Evolutionary conservation across 495 filamentous ascomycete species (phyloP).

Genomic region (Podospora conica): DNA sequence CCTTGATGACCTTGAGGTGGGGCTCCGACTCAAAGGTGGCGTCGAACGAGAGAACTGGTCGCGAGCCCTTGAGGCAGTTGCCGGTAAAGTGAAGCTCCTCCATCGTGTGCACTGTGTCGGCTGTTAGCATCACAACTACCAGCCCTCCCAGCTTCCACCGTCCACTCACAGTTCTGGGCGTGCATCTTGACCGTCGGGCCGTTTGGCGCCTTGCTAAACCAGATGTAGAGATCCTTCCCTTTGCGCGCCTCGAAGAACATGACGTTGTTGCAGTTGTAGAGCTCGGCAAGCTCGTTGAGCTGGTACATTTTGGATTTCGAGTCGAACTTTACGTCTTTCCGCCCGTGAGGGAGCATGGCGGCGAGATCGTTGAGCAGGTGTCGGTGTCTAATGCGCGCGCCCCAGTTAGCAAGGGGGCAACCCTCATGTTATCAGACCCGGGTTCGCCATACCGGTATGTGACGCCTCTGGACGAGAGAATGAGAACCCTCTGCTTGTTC

Average conservation of each 20-base stretch:
- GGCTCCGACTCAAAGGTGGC: slow-evolving; percentile 70
- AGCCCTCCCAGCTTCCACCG: neutral
- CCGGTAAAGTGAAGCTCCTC: slow-evolving; percentile 93
- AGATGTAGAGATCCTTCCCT: slow-evolving; percentile 88
- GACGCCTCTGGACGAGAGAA: slow-evolving; percentile 82
- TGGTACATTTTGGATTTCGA: slow-evolving; percentile 91
- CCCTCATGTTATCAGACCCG: neutral
- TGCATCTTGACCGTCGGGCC: slow-evolving; percentile 89
- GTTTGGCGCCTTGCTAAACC: slow-evolving; percentile 91
- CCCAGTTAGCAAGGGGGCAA: slow-evolving; percentile 1
- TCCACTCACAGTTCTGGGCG: slow-evolving; percentile 53
- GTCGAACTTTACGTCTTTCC: slow-evolving; percentile 94
- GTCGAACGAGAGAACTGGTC: slow-evolving; percentile 95
- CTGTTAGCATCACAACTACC: slow-evolving; percentile 7
- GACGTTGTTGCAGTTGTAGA: slow-evolving; percentile 98
- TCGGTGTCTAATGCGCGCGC: slow-evolving; percentile 61
- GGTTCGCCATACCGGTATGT: slow-evolving; percentile 63
- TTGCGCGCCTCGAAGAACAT: slow-evolving; percentile 96
- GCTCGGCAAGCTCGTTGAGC: slow-evolving; percentile 91
- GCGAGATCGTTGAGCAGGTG: slow-evolving; percentile 90
- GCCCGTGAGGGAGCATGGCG: slow-evolving; percentile 78
- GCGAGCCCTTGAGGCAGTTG: slow-evolving; percentile 90
- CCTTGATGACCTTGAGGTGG: slow-evolving; percentile 67
- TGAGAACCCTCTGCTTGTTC: slow-evolving; percentile 75
- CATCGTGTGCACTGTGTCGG: slow-evolving; percentile 72